These are phyloP conservation scores for Kickxella alabastrina DNA, from an alignment of 192 early-diverging fungal genomes.

Conservation along the genomic window DNA sequence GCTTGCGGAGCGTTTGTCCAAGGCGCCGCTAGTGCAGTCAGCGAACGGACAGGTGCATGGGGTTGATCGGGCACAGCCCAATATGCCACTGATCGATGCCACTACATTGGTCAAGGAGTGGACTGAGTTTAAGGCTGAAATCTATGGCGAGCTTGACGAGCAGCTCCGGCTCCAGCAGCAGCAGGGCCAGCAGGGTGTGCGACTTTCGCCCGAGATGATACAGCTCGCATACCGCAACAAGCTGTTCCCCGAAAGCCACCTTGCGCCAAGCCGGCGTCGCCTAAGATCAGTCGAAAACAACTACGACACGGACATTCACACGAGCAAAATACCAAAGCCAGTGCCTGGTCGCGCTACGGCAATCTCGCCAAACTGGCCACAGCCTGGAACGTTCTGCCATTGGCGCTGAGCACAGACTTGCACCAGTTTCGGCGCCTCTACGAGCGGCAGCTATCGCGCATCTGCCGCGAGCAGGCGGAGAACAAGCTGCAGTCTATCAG, in stretches of 20 bases:
- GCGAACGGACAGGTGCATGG: not conserved
- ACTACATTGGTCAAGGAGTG: slow-evolving; percentile 18
- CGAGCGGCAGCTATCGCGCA: slow-evolving; percentile 42
- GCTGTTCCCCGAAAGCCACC: slow-evolving; percentile 17
- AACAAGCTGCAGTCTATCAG: slow-evolving; percentile 43
- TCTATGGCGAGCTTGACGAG: slow-evolving; percentile 4
- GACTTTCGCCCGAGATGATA: slow-evolving; percentile 16
- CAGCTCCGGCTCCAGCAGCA: not conserved
- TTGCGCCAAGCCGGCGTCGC: slow-evolving; percentile 33
- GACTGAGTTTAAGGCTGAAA: slow-evolving; percentile 24
- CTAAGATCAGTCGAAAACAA: slow-evolving; percentile 26
- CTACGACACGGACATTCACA: not conserved
- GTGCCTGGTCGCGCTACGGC: slow-evolving; percentile 1
- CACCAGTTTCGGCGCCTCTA: slow-evolving; percentile 35
- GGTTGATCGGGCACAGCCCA: not conserved
- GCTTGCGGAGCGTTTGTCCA: slow-evolving; percentile 15
- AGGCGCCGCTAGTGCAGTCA: not conserved
- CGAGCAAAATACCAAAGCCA: not conserved
- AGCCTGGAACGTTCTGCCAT: slow-evolving; percentile 44
- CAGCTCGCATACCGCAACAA: slow-evolving; percentile 26
- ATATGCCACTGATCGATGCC: slow-evolving; percentile 12
- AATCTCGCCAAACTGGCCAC: slow-evolving; percentile 31
- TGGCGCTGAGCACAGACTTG: slow-evolving; percentile 32
- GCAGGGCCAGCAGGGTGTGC: not conserved
- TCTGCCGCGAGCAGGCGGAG: slow-evolving; percentile 49